These are phyloP conservation scores for Carex scoparia DNA, from an alignment of 176 grass and related monocot genomes.

Conservation along the genomic window DNA sequence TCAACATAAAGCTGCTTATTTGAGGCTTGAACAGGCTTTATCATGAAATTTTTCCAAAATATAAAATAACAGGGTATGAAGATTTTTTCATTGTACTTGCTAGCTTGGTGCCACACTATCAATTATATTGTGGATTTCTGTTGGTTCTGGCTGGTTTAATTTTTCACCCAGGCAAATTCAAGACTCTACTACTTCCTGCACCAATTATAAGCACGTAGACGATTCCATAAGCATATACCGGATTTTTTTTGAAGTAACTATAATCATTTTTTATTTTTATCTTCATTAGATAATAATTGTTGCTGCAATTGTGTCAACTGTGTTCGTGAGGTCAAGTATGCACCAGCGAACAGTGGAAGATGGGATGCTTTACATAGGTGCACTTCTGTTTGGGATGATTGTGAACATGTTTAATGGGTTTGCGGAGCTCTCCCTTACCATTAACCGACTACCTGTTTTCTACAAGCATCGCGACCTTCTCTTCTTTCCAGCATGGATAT, in stretches of 20 bases:
- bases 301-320: constrained; percentile 56
- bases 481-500: constrained; percentile 94
- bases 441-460: constrained; percentile 88
- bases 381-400: constrained; percentile 68
- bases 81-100: background rate
- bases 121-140: background rate
- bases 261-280: background rate
- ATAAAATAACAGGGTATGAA: background rate
- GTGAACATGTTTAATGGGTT: constrained; percentile 98
- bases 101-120: background rate
- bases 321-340: constrained; percentile 76
- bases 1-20: background rate
- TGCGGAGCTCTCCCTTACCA: constrained; percentile 79
- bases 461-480: constrained; percentile 94
- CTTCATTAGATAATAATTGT: constrained; percentile 58
- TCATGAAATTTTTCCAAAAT: background rate
- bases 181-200: background rate
- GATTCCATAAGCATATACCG: background rate
- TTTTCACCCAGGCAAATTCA: background rate
- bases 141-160: background rate
- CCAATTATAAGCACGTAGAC: background rate
- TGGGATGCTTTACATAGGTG: constrained; percentile 70
- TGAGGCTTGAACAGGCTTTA: background rate
- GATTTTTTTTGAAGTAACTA: background rate
- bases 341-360: constrained; percentile 57